Percentiles rank a stretch among this genome's conserved stretches.
phyloP scores from a whole-genome alignment of 2,329 filamentous ascomycete species.

The Pseudogymnoascus sp. region DNA sequence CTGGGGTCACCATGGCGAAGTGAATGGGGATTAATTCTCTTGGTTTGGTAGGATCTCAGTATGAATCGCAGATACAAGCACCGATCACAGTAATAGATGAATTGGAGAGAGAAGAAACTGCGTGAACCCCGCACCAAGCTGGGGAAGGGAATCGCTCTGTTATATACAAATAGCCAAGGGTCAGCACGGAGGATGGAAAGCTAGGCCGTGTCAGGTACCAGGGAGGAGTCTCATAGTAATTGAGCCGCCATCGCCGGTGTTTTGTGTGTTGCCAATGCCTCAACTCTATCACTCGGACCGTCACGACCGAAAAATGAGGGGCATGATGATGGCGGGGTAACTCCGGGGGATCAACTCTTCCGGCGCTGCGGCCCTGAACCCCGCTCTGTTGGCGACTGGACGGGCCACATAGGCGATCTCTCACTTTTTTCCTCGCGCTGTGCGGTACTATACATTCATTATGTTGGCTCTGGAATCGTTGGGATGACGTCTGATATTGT shows the following conservation, averaged over 20 bases:
- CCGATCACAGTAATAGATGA: not conserved
- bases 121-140: not conserved
- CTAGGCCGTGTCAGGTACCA: not conserved
- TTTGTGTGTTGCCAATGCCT: constrained; percentile 21
- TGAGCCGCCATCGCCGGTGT: not conserved
- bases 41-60: not conserved
- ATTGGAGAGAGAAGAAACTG: not conserved
- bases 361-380: not conserved
- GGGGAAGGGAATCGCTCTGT: not conserved
- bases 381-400: not conserved
- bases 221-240: not conserved
- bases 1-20: constrained; percentile 7
- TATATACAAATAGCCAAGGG: not conserved
- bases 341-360: not conserved
- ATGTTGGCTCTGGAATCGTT: not conserved
- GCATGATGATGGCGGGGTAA: constrained; percentile 16
- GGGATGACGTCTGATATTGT: constrained; percentile 2
- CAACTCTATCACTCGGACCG: constrained; percentile 42
- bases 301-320: constrained; percentile 38
- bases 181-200: not conserved
- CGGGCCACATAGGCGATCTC: not conserved
- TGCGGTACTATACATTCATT: not conserved
- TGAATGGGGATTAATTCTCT: not conserved
- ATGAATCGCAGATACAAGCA: not conserved
- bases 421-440: not conserved